Evolutionary conservation across 2,329 filamentous ascomycete genomes (phyloP).

Genomic region (Beauveria sp.): DNA sequence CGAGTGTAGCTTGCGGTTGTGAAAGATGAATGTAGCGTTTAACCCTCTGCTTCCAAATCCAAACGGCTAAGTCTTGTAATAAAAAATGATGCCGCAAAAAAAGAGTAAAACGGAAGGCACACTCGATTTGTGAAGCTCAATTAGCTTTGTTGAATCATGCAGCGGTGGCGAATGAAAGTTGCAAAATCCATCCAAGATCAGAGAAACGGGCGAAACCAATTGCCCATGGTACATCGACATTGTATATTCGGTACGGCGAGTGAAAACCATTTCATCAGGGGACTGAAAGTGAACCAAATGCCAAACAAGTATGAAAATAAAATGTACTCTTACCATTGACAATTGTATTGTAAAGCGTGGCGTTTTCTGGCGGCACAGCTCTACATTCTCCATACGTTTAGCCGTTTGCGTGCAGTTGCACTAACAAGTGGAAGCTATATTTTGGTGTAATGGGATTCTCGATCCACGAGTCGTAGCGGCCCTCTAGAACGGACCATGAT

Average conservation of each 20-base stretch:
- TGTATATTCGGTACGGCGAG: conserved; percentile 14
- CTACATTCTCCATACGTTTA: not conserved
- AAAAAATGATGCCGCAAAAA: too few species aligned
- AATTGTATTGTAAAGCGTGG: not conserved
- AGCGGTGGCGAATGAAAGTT: not conserved
- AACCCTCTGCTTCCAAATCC: too few species aligned
- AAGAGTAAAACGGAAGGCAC: not conserved
- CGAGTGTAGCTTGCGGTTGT: too few species aligned
- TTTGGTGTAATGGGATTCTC: too few species aligned
- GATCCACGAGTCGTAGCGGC: too few species aligned
- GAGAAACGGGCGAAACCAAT: conserved; percentile 14
- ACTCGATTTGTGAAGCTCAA: not conserved
- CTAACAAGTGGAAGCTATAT: too few species aligned
- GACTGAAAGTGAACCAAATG: not conserved
- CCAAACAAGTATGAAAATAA: not conserved
- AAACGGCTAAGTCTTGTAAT: too few species aligned
- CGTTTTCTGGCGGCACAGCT: not conserved
- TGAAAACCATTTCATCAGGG: conserved; percentile 14
- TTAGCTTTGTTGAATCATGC: not conserved
- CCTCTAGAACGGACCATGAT: too few species aligned
- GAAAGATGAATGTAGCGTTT: too few species aligned
- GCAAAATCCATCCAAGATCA: not conserved
- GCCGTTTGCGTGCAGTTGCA: too few species aligned
- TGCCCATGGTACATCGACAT: conserved; percentile 14
- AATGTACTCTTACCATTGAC: not conserved